Evolutionary conservation across 805 yeast genomes (phyloP), one percentile per base, ranked within the genome.

Genomic region (Clavispora vitiphila): DNA sequence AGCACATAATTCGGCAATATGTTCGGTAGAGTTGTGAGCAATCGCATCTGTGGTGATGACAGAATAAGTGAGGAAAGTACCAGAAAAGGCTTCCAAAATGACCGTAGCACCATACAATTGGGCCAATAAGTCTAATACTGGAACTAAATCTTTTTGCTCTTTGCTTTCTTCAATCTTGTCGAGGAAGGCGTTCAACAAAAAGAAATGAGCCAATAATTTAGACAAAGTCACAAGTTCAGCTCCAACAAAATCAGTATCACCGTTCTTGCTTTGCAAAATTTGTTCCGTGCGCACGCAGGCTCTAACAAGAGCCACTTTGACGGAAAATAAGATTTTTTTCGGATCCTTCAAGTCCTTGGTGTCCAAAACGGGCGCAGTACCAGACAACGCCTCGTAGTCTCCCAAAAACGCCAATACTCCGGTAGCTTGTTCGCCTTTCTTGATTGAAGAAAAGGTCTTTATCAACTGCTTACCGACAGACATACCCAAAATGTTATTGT

Each of bases 401-500:
- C 60, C 57, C 41, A 74, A 58, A 53, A 77, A 79, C 2, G 57
- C 55, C 38, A 77, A 68, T 21, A 74, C 71, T 11, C 73, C 74
- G 11, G 69, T 71, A n/a, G 73, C 71, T 29, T 51, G 54, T 54
- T 72, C 69, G 43, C 76, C 77, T 41, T 66, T 61, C 39, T 67
- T 63, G 26, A 66, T 49, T 5, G 62, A 52, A 38, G 67, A 57
- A 20, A 72, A 71, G 43, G 68, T 64, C 61, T 77, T 83, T 48
- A 81, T 69, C 30, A 83, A 70, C 20, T 93, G 79, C 61, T 91
- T 81, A 43, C 96, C 97, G 44, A 88, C 78, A 40, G 88, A 82
- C 64, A 87, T 79, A 2, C 89, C 85, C 49, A 90, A 72, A 34
- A 90, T 83, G 56, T 81, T 89, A 70, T 90, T 90, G 64, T 90